Percentiles rank a stretch among this genome's conserved stretches.
Conservation (phyloP, 768 basidiomycete genomes). For the Tubosaeta sp. region DNA sequence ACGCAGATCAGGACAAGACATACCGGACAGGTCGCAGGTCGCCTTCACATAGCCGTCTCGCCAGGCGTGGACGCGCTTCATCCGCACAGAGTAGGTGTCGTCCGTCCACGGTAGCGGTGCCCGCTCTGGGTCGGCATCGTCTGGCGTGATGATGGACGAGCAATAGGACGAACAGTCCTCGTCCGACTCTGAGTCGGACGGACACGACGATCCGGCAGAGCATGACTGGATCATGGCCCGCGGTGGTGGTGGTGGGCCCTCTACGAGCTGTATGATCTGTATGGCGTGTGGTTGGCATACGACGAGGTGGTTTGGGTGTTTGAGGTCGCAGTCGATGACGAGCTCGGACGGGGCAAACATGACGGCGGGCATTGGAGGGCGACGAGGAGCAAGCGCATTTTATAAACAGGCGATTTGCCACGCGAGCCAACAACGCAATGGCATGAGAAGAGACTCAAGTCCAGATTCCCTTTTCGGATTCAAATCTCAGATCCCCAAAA, state of each 20-base stretch:
- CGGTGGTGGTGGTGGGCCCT: constrained; percentile 51
- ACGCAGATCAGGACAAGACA: constrained; percentile 13
- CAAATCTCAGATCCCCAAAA: constrained; percentile 21
- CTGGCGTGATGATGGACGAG: constrained; percentile 54
- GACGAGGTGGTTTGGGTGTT: constrained; percentile 41
- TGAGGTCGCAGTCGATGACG: constrained; percentile 31
- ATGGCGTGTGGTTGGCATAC: constrained; percentile 47
- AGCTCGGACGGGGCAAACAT: constrained; percentile 24
- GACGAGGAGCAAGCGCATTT: constrained; percentile 15
- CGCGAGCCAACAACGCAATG: constrained; percentile 14
- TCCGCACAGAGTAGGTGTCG: constrained; percentile 51
- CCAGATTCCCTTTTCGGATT: constrained; percentile 9
- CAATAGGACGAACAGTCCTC: constrained; percentile 68
- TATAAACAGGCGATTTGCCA: constrained; percentile 23
- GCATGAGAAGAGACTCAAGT: background rate
- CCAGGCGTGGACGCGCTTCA: constrained; percentile 72
- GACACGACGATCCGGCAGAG: constrained; percentile 36
- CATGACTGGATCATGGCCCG: constrained; percentile 34
- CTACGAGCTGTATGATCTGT: constrained; percentile 73
- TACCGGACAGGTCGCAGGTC: constrained; percentile 40
- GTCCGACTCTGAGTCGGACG: constrained; percentile 32
- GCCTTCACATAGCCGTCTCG: constrained; percentile 53
- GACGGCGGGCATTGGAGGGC: constrained; percentile 18
- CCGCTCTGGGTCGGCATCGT: constrained; percentile 28
- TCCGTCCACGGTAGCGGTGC: constrained; percentile 30